Evolutionary conservation across 2,329 filamentous ascomycete species (phyloP).

Genomic region (Cyclaneusma minus): DNA sequence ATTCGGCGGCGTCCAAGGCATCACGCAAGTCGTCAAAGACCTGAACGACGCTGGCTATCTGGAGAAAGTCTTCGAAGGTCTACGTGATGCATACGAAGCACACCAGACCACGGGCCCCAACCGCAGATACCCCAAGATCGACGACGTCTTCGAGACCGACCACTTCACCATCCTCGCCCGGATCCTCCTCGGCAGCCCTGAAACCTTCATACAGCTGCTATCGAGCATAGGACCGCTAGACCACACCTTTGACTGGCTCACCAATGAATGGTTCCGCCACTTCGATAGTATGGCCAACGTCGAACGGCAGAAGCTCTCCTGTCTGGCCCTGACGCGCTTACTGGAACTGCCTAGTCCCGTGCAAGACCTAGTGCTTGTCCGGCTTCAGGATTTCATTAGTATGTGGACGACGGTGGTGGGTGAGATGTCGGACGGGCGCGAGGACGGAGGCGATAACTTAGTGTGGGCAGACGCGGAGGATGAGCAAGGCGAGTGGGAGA

Average conservation of each 20-base stretch:
- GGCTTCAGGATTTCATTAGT: slow-evolving; percentile 57
- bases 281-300: slow-evolving; percentile 52
- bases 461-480: slow-evolving; percentile 26
- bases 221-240: slow-evolving; percentile 25
- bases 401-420: slow-evolving; percentile 60
- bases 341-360: slow-evolving; percentile 45
- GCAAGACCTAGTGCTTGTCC: slow-evolving; percentile 38
- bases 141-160: slow-evolving; percentile 64
- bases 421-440: slow-evolving; percentile 47
- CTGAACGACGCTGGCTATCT: slow-evolving; percentile 49
- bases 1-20: slow-evolving; percentile 43
- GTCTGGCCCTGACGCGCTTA: slow-evolving; percentile 56
- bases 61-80: slow-evolving; percentile 44
- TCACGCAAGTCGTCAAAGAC: slow-evolving; percentile 48
- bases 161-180: slow-evolving; percentile 75
- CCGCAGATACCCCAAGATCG: slow-evolving; percentile 50
- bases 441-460: slow-evolving; percentile 34
- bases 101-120: slow-evolving; percentile 74
- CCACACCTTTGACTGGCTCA: slow-evolving; percentile 43
- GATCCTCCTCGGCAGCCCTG: slow-evolving; percentile 57
- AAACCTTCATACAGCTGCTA: slow-evolving; percentile 51
- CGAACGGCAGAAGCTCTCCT: slow-evolving; percentile 54
- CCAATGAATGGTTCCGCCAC: slow-evolving; percentile 50
- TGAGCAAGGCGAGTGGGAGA: slow-evolving; percentile 36
- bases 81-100: slow-evolving; percentile 56